Percentiles rank a stretch among this genome's conserved stretches.
These are phyloP conservation scores for Russula emetica DNA, from an alignment of 768 basidiomycete genomes.

Conservation along the genomic window DNA sequence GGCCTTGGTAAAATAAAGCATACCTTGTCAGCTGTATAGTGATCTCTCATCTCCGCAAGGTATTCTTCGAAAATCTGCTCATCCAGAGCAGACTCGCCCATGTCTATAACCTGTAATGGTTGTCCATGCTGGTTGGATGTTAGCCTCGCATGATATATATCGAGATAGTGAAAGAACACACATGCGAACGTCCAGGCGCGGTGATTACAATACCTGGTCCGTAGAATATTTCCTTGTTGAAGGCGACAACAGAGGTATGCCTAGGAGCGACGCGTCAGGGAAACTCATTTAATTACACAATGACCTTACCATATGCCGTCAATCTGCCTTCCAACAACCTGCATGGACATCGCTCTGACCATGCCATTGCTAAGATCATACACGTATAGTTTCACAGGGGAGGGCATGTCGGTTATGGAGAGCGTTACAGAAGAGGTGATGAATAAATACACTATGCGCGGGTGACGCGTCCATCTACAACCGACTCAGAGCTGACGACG, in stretches of 20 bases:
- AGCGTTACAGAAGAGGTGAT: neutral
- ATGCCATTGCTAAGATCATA: slow-evolving; percentile 91
- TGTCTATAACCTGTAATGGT: slow-evolving; percentile 64
- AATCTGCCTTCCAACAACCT: slow-evolving; percentile 83
- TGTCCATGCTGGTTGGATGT: slow-evolving; percentile 55
- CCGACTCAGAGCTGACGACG: neutral
- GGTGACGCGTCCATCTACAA: slow-evolving; percentile 27
- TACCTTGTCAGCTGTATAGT: slow-evolving; percentile 90
- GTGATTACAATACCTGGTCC: slow-evolving; percentile 79
- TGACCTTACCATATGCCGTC: slow-evolving; percentile 81
- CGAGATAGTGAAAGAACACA: slow-evolving; percentile 37
- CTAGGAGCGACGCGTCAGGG: slow-evolving; percentile 38
- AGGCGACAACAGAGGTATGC: slow-evolving; percentile 92
- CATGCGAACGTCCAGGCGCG: slow-evolving; percentile 76
- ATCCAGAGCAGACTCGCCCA: slow-evolving; percentile 79
- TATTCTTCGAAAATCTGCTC: slow-evolving; percentile 85
- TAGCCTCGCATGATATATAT: neutral
- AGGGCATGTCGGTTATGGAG: slow-evolving; percentile 12
- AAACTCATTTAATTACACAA: neutral
- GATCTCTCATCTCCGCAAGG: slow-evolving; percentile 62
- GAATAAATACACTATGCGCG: neutral
- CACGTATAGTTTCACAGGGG: slow-evolving; percentile 72
- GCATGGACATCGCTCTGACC: slow-evolving; percentile 70
- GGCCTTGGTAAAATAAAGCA: slow-evolving; percentile 28
- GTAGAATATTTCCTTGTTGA: slow-evolving; percentile 82